A percentile compares a stretch with the other conserved stretches of the same genome.
phyloP scores from a whole-genome alignment of 768 basidiomycete genomes.

The Boletus coccyginus region DNA sequence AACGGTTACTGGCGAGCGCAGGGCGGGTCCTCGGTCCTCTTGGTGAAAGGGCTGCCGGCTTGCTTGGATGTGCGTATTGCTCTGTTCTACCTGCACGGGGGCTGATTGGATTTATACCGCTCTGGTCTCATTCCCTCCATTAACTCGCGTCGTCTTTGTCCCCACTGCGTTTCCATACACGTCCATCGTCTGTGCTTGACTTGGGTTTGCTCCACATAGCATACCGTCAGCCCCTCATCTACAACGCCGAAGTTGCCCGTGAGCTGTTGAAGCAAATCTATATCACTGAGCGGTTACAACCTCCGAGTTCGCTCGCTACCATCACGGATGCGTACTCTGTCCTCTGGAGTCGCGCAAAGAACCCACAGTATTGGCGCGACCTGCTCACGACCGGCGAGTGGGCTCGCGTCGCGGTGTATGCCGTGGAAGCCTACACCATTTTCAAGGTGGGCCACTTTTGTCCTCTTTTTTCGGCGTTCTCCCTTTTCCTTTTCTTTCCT shows the following conservation, averaged over 20 bases:
- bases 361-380: constrained; percentile 59
- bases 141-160: background rate
- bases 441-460: constrained; percentile 60
- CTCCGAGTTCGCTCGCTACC: constrained; percentile 57
- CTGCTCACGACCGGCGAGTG: constrained; percentile 62
- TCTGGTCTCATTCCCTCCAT: background rate
- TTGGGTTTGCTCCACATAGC: constrained; percentile 36
- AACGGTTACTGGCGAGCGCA: constrained; percentile 52
- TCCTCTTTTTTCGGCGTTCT: background rate
- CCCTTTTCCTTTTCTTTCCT: background rate
- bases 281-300: constrained; percentile 56
- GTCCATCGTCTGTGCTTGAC: background rate
- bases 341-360: constrained; percentile 60
- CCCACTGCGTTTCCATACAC: background rate
- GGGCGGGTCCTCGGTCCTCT: constrained; percentile 48
- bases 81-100: background rate
- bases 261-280: constrained; percentile 79
- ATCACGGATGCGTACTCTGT: constrained; percentile 59
- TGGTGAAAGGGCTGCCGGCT: constrained; percentile 51
- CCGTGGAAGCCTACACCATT: constrained; percentile 84
- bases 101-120: constrained; percentile 1
- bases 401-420: constrained; percentile 68
- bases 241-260: constrained; percentile 75
- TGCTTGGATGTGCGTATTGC: constrained; percentile 51
- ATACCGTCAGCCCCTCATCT: constrained; percentile 73